Base-by-base conservation (phyloP, 768 basidiomycete genomes). In the Chalciporus pseudorubinellus region DNA sequence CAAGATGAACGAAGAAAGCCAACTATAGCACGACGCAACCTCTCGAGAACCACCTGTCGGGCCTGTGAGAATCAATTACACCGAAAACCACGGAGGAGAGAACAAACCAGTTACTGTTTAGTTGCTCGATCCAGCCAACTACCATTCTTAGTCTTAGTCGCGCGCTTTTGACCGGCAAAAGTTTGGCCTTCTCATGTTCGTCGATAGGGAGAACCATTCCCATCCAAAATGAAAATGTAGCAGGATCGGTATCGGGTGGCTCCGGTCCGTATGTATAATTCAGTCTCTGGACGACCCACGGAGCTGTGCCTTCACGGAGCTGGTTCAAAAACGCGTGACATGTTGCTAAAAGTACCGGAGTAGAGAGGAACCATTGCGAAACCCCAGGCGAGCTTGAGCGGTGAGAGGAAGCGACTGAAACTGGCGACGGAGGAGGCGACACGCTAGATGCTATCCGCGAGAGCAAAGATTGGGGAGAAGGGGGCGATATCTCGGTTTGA, bases 61-160 rank as follows among this genome's bases (percentile, higher is more conserved):
- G 41, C 31, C 20, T 34, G 36, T 62, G 43, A 64, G 48, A 21
- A 42, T 34, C 21, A 61, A 51, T 61, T 56, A 41, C 46, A 16
- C 52, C 48, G 40, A 57, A 53, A 60, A 31, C 4, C 29, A 12
- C 53, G 44, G 34, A 22, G 29, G n/a, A 51, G 29, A 39, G 43
- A 18, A 57, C 67, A 50, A 64, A 83, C 82, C 82, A 84, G 44
- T 78, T 75, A 48, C 74, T 74, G 46, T 78, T 74, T 50, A 89
- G 70, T 62, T 82, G 80, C 72, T 97, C 92, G 61, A 98, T 95
- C 95, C 95, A 98, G 62, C 92, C 89, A 22, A 90, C 89, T 51
- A 97, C 87, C 60, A 98, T 76, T 50, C 87, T 76, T 48, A 98
- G 72, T 28, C 95, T 78, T 55, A 97, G 74, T 22, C 87, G 79